Evolutionary conservation across 768 basidiomycete genomes (phyloP), one percentile per base, ranked within the genome.

Genomic region (Lactarius quietus): DNA sequence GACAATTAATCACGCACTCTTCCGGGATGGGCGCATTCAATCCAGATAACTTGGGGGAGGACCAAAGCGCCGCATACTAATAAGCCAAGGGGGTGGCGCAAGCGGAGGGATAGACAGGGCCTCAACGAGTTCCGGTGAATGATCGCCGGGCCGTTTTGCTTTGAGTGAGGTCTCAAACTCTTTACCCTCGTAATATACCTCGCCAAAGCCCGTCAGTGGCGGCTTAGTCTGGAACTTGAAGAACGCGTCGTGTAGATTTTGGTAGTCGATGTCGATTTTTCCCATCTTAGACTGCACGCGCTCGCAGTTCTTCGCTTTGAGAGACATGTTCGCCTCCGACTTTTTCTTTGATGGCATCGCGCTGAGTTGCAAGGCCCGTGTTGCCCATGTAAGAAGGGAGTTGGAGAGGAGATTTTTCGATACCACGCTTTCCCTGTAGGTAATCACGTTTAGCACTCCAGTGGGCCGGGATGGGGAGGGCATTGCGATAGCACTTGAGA

Each of bases 121-220:
- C 78, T 99, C 97, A 53, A 96, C 92, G 48, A 99, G 88, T 74
- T 99, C 97, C n/a, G 93, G 90, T 18, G 95, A 98, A 52, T 98
- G 78, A 75, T 98, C 97, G 69, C 97, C 97, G 6, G 97, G 97
- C 67, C 92, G 84, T 77, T 98, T 98, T 75, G 98, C 95, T 77
- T 95, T 93, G 68, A 98, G 78, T 55, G 94, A 93, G 12, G 97
- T 98, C 78, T 99, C 97, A 67, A 98, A 95, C 76, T 99, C 97
- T 77, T 99, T 99, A 63, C 97, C 97, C 82, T 99, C 97, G 74
- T 98, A 99, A 76, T 99, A 99, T 95, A 98, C 94, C 76, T 98
- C 96, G 51, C 97, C 97, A 73, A 97, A 99, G n/a, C 84, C 83
- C 6, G 93, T 93, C 65, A 93, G 87, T 6, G 87, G 85, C 3